Base-by-base conservation (phyloP, 495 filamentous ascomycete species). In the Hyaloscypha variabilis region DNA sequence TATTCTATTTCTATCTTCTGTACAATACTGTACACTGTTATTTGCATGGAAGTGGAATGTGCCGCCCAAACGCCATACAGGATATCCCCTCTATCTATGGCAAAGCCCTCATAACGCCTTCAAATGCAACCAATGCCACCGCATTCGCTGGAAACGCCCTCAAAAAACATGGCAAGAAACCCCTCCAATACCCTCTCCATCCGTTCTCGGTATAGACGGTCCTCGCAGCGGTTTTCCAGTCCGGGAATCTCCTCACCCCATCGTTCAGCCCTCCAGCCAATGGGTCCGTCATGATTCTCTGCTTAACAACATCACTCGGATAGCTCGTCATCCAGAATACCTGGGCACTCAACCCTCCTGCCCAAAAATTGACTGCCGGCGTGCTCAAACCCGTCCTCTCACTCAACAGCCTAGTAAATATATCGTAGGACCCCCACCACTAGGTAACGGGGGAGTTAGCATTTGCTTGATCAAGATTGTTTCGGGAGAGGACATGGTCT, bases 121-220 rank as follows among this genome's bases (percentile, higher is more conserved):
- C 94, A 81, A 97, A 97, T 39, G 91, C 94, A 63, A 97, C 86
- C 75, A 99, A 73, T 11, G 94, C 94, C 85, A 94, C 88, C 1
- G 94, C 94, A 81, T 99, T 99, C 57, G 95, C 95, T 54, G 95
- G 95, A 76, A 99, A 99, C 14, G 95, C 95, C 72, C 95, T 83
- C 63, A 97, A 74, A 74, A 97, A 96, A 74, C 94, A 97, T 0
- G 95, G 95, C 67, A 94, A 63, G 72, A 99, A 99, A 2, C 95
- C 95, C 52, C 94, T 83, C 93, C 93, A 98, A 75, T 92, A 97
- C 2, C 93, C 94, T 71, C 75, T 88, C 74, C 71, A 83, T 8
- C 95, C 95, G 49, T 81, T 77, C 73, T 96, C 92, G 31, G 77
- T 76, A 74, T 88, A 94, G 5, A 99, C 88, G 13, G 89, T 86